phyloP scores from a whole-genome alignment of 805 yeast genomes.

The Cyberlindnera lachancei region DNA sequence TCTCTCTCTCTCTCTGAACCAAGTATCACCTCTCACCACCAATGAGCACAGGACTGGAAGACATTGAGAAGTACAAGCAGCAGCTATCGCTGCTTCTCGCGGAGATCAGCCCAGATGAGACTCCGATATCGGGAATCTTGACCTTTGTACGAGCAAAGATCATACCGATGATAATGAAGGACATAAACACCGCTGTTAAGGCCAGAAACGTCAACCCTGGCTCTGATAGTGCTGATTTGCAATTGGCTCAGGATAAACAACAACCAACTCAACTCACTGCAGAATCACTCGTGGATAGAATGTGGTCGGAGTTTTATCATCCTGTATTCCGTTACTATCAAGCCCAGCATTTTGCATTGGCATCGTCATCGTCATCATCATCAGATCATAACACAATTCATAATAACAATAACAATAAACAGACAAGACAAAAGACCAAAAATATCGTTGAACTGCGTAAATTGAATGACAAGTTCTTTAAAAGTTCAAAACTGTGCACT shows the following conservation, averaged over 20 bases:
- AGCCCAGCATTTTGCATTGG: slow-evolving; percentile 8
- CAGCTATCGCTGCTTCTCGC: slow-evolving; percentile 8
- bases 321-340: slow-evolving; percentile 50
- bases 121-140: slow-evolving; percentile 33
- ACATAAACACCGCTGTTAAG: slow-evolving; percentile 21
- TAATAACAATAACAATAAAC: too few relatives aligned
- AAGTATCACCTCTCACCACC: too few relatives aligned
- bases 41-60: too few relatives aligned
- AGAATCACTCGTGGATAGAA: slow-evolving; percentile 35
- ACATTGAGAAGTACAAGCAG: slow-evolving; percentile 8
- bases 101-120: slow-evolving; percentile 14
- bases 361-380: slow-evolving; percentile 14
- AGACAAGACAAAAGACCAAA: slow-evolving; percentile 18
- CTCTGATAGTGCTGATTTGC: slow-evolving; percentile 1
- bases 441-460: slow-evolving; percentile 48
- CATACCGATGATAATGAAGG: slow-evolving; percentile 33
- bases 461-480: slow-evolving; percentile 42
- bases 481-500: slow-evolving; percentile 38
- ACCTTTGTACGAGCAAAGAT: slow-evolving; percentile 42
- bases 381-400: too few relatives aligned
- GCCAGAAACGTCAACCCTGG: not conserved
- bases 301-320: slow-evolving; percentile 59
- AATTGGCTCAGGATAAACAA: slow-evolving; percentile 9
- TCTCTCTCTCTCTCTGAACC: too few relatives aligned
- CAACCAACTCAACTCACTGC: slow-evolving; percentile 5